A percentile compares a stretch with the other conserved stretches of the same genome.
Evolutionary conservation across 768 basidiomycete genomes (phyloP).

Genomic region (Pleurotus cornucopiae): DNA sequence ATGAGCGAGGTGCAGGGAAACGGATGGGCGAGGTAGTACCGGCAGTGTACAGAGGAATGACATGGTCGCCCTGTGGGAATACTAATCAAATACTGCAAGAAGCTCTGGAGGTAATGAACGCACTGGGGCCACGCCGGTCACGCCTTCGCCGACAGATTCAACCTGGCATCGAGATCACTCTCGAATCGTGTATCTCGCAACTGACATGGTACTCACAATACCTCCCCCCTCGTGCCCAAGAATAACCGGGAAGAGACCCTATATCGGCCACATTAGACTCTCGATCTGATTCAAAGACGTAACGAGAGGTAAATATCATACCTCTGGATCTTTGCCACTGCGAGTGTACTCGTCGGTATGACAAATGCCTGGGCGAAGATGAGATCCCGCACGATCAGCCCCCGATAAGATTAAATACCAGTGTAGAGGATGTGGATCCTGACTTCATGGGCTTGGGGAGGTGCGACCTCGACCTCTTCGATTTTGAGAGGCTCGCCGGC

Average conservation of each 20-base stretch:
- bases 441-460: constrained; percentile 88
- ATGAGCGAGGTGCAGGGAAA: neutral
- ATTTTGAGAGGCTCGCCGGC: constrained; percentile 82
- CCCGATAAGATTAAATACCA: constrained; percentile 39
- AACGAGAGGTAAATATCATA: constrained; percentile 23
- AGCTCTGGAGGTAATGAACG: neutral
- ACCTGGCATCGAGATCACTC: constrained; percentile 49
- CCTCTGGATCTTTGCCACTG: constrained; percentile 95
- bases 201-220: constrained; percentile 49
- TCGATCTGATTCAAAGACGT: neutral
- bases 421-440: constrained; percentile 90
- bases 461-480: constrained; percentile 92
- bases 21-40: constrained; percentile 43
- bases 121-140: constrained; percentile 57
- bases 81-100: neutral
- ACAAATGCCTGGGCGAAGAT: constrained; percentile 65
- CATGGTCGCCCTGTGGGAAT: constrained; percentile 75
- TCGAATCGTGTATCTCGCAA: neutral
- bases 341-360: constrained; percentile 98
- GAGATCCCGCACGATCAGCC: neutral
- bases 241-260: constrained; percentile 90
- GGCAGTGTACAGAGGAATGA: constrained; percentile 94
- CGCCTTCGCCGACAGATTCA: constrained; percentile 95
- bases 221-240: constrained; percentile 95
- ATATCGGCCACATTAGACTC: constrained; percentile 13